phyloP scores from a whole-genome alignment of 306 rosid species.

The Boehmeria nivea region DNA sequence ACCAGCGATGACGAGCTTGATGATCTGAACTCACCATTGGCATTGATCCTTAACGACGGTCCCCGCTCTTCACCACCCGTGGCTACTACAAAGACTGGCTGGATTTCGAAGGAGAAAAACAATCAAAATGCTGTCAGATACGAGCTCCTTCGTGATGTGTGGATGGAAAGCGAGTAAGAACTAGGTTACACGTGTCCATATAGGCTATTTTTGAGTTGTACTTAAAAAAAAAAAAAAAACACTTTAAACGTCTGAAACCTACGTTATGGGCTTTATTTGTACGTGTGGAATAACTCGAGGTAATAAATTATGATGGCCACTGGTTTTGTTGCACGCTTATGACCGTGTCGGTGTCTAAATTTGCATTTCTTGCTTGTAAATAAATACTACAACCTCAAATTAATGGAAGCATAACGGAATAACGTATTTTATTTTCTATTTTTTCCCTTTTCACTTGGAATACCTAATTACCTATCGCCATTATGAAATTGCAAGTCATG shows the following conservation, averaged over 20 bases:
- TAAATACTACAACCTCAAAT: background rate
- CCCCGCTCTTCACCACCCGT: slow-evolving; percentile 27
- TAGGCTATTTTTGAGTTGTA: slow-evolving; percentile 19
- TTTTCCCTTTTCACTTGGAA: too few species aligned
- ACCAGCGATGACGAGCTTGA: slow-evolving; percentile 96
- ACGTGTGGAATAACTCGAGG: background rate
- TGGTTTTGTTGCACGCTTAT: too few species aligned
- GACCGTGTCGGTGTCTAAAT: too few species aligned
- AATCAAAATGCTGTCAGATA: slow-evolving; percentile 57
- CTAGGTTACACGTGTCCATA: background rate
- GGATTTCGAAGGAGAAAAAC: slow-evolving; percentile 35
- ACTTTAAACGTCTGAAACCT: too few species aligned
- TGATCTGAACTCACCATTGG: slow-evolving; percentile 73
- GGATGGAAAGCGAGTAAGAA: slow-evolving; percentile 60
- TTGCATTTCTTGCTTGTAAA: background rate
- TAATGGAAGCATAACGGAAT: too few species aligned
- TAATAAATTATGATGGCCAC: slow-evolving; percentile 9
- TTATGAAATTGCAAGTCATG: too few species aligned
- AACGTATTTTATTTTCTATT: too few species aligned
- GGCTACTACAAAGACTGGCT: slow-evolving; percentile 35
- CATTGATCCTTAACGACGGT: slow-evolving; percentile 41
- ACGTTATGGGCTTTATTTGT: background rate
- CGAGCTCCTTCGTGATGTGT: slow-evolving; percentile 74
- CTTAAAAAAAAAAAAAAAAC: too few species aligned
- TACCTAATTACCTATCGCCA: too few species aligned